Evolutionary conservation across 2,329 filamentous ascomycete species (phyloP), one percentile per base, ranked within the genome.

Genomic region (Cladosporium austrohemisphaericum): DNA sequence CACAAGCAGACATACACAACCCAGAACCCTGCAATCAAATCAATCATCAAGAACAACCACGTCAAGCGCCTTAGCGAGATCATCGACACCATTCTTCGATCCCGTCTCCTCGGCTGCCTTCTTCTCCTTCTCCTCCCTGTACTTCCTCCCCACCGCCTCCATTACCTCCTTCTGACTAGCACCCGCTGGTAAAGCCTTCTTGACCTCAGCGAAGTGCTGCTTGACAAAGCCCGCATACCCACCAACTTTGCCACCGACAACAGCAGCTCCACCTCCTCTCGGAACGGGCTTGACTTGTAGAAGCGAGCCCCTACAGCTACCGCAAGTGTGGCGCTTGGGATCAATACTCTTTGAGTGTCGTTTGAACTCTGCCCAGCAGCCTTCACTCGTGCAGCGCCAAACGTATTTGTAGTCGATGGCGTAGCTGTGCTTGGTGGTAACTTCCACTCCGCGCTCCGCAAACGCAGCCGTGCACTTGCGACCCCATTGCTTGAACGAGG

Each of bases 321-420:
- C 89, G 65, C 92, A 97, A 1, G 80, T 78, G 59, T 90, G 84
- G 40, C 80, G 78, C 23, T 65, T 64, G 0, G 85, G 77, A 65
- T 96, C 83, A 57, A 97, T 87, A 63, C 87, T 93, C 69, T 85
- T 88, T 13, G 85, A 90, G 67, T 97, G 92, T 4, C 92, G 76
- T 62, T 90, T 87, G 66, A 86, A 94, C 64, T 87, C 84, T 25
- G 78, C 70, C 0, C 73, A 77, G 63, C 93, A 97, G 10, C 29
- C 66, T 11, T 60, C 56, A 31, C 58, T 57, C 9, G 26, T 71
- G 65, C 92, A 97, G 33, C 78, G 74, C 92, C 93, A 97, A 16
- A 91, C 71, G 64, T 92, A 98, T 71, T 92, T 94, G 72, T 88
- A 95, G 58, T 91, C 85, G 61, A 97, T 97, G 41, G 84, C 79